Conservation (phyloP, 306 rosid genomes). For the Luffa aegyptiaca region DNA sequence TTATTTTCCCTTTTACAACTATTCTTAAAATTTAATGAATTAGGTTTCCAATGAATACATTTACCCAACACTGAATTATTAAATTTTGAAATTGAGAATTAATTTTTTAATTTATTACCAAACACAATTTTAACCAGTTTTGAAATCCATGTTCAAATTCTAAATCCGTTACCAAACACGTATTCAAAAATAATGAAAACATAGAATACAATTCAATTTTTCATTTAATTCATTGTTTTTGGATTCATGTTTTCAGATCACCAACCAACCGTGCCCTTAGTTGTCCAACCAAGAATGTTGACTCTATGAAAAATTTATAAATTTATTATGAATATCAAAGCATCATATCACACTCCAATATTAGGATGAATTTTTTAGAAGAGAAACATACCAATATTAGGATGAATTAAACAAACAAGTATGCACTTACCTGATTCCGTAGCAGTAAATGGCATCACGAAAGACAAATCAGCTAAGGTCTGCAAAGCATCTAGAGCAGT, state of each 20-base stretch:
- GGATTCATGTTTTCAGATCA: too few relatives aligned
- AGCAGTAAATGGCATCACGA: constrained; percentile 56
- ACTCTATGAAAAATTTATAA: neutral
- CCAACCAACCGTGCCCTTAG: too few relatives aligned
- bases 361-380: neutral
- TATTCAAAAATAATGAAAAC: neutral
- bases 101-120: neutral
- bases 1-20: too few relatives aligned
- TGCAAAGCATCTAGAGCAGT: constrained; percentile 69
- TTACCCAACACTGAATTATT: neutral
- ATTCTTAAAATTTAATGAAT: too few relatives aligned
- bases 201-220: too few relatives aligned
- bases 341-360: neutral
- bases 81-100: neutral
- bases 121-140: neutral
- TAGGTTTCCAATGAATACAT: neutral
- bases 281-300: neutral
- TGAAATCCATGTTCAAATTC: neutral
- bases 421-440: constrained; percentile 55
- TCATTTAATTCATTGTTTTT: too few relatives aligned
- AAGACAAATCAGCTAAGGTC: constrained; percentile 74
- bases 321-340: neutral
- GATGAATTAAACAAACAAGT: constrained; percentile 1
- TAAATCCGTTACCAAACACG: neutral
- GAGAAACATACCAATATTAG: neutral